Percentiles rank a stretch among this genome's conserved stretches.
Conservation (phyloP, 768 basidiomycete genomes). For the Mycena amicta region DNA sequence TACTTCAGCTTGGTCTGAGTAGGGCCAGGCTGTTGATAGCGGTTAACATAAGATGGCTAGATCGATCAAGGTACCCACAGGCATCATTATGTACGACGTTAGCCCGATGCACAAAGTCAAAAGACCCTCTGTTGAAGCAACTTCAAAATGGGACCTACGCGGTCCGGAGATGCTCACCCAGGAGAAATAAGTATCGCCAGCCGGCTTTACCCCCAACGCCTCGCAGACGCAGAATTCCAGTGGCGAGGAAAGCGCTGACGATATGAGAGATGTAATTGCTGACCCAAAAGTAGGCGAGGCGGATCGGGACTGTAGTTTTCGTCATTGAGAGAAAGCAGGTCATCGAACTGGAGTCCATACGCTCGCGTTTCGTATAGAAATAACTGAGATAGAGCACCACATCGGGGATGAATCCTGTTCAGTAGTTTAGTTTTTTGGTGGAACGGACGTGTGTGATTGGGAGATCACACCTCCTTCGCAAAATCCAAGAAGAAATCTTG, state of each 20-base stretch:
- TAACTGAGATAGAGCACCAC: slow-evolving; percentile 67
- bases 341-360: slow-evolving; percentile 32
- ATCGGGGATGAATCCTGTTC: slow-evolving; percentile 56
- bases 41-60: too few species aligned
- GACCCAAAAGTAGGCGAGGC: slow-evolving; percentile 73
- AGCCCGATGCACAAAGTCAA: slow-evolving; percentile 10
- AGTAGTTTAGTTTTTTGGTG: slow-evolving; percentile 17
- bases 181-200: slow-evolving; percentile 61
- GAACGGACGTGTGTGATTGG: slow-evolving; percentile 61
- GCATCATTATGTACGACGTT: slow-evolving; percentile 14
- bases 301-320: slow-evolving; percentile 50
- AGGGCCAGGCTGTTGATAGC: slow-evolving; percentile 57
- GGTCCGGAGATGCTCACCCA: slow-evolving; percentile 32
- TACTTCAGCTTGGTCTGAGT: slow-evolving; percentile 60
- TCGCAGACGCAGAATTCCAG: slow-evolving; percentile 58
- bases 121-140: slow-evolving; percentile 7
- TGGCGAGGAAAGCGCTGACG: slow-evolving; percentile 63
- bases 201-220: slow-evolving; percentile 56
- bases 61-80: slow-evolving; percentile 50
- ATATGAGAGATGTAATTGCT: slow-evolving; percentile 59
- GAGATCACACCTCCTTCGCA: slow-evolving; percentile 67
- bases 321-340: background rate
- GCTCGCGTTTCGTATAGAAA: slow-evolving; percentile 60
- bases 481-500: slow-evolving; percentile 42
- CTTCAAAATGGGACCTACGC: too few species aligned